Evolutionary conservation across 805 yeast genomes (phyloP).

Genomic region (Schizosaccharomyces cryophilus): DNA sequence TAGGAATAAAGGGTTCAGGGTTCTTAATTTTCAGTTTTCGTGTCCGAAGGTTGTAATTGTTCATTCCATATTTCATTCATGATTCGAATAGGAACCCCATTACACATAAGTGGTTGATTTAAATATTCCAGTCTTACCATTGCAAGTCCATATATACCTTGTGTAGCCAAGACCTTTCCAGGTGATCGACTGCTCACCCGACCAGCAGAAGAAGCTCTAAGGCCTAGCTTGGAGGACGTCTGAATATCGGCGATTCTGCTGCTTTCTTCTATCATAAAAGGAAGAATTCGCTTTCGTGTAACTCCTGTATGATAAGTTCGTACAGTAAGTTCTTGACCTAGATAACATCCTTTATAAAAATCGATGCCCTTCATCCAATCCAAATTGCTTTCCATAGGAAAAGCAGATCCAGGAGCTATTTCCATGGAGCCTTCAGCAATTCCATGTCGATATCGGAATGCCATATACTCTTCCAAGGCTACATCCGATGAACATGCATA

Average conservation of each 20-base stretch:
- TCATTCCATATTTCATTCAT: not conserved
- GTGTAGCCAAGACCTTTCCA: not conserved
- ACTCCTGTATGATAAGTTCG: slow-evolving; percentile 66
- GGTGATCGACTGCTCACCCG: not conserved
- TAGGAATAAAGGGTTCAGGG: not conserved
- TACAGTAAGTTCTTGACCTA: slow-evolving; percentile 87
- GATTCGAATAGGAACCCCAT: not conserved
- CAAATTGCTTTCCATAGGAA: slow-evolving; percentile 68
- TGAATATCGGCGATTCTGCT: not conserved
- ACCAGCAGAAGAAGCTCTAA: too few relatives aligned
- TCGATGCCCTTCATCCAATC: slow-evolving; percentile 67
- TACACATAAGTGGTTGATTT: not conserved
- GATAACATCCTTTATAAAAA: slow-evolving; percentile 80
- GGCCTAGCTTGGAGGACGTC: not conserved
- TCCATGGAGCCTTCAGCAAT: slow-evolving; percentile 30
- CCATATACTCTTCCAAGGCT: slow-evolving; percentile 15
- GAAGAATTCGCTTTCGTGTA: slow-evolving; percentile 61
- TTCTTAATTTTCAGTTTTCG: not conserved
- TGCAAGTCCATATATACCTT: not conserved
- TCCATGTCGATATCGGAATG: slow-evolving; percentile 24
- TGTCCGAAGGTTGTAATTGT: not conserved
- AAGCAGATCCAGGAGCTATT: slow-evolving; percentile 23
- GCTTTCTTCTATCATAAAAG: slow-evolving; percentile 18
- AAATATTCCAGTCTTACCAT: not conserved
- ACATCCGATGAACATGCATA: slow-evolving; percentile 6